Conservation (phyloP, 2,329 filamentous ascomycete genomes). For the Nigrograna mackinnonii region DNA sequence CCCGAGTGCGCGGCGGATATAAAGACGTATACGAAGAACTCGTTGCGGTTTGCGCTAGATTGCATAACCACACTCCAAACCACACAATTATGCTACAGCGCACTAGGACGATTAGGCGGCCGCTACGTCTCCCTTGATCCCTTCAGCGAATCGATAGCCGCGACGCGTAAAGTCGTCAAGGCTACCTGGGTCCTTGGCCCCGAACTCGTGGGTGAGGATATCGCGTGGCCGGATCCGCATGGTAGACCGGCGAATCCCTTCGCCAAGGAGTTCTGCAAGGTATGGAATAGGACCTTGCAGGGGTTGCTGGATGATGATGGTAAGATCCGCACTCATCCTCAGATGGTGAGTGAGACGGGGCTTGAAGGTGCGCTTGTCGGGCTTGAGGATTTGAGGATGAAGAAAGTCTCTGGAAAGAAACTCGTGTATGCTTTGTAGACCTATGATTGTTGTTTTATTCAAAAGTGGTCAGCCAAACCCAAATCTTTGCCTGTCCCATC, state of each 20-base stretch:
- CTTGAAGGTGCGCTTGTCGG: conserved; percentile 33
- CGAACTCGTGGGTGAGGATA: too few relatives aligned
- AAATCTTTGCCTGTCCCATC: too few relatives aligned
- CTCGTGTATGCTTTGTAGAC: conserved; percentile 29
- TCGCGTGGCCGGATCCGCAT: too few relatives aligned
- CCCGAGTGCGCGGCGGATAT: conserved; percentile 47
- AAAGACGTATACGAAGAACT: conserved; percentile 31
- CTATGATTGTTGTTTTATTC: too few relatives aligned
- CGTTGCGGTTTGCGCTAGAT: conserved; percentile 48
- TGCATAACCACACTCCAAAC: conserved; percentile 45
- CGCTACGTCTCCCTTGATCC: conserved; percentile 20
- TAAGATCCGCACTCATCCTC: conserved; percentile 22
- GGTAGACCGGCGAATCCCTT: too few relatives aligned
- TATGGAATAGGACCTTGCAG: too few relatives aligned
- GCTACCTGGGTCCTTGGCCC: not conserved
- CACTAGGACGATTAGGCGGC: conserved; percentile 9
- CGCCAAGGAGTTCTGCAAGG: too few relatives aligned
- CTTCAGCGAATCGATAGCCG: conserved; percentile 6
- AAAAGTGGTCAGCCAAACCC: too few relatives aligned
- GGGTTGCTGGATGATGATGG: not conserved
- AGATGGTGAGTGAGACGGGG: conserved; percentile 22
- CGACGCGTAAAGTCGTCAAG: conserved; percentile 4
- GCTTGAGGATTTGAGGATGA: conserved; percentile 32
- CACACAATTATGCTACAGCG: not conserved
- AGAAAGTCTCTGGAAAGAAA: conserved; percentile 38